Evolutionary conservation across 148 eudicot species (phyloP).

Genomic region (Camellia lanceoleosa): DNA sequence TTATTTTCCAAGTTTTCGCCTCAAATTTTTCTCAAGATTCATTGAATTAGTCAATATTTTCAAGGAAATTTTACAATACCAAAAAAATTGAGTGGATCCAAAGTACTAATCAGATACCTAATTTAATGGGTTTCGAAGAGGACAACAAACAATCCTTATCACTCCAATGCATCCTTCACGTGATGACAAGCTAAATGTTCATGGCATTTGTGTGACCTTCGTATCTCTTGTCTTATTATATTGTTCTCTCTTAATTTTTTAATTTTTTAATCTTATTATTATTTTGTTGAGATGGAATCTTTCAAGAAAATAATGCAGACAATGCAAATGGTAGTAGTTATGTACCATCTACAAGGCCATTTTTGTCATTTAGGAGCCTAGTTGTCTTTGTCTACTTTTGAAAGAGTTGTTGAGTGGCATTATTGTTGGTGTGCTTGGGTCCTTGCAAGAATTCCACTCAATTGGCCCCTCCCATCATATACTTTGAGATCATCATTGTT

Average conservation of each 20-base stretch:
- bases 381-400: constrained; percentile 20
- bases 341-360: background rate
- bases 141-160: constrained; percentile 2
- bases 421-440: constrained; percentile 13
- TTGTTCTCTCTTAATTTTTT: background rate
- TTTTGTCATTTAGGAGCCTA: background rate
- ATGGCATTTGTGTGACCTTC: constrained; percentile 10
- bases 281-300: constrained; percentile 13
- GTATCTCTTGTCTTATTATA: background rate
- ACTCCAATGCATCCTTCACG: constrained; percentile 10
- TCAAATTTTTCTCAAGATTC: background rate
- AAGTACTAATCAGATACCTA: background rate
- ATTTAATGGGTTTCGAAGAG: background rate
- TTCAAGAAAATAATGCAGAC: background rate
- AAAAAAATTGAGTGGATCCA: background rate
- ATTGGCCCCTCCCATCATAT: background rate
- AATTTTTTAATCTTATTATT: background rate
- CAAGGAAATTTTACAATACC: too few species aligned
- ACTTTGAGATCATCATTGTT: background rate
- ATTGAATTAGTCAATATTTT: background rate
- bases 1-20: too few species aligned
- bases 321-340: background rate
- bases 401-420: constrained; percentile 14
- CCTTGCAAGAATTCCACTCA: constrained; percentile 6
- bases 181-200: constrained; percentile 2